phyloP scores from a whole-genome alignment of 805 yeast species.

The Barnettozyma pratensis region DNA sequence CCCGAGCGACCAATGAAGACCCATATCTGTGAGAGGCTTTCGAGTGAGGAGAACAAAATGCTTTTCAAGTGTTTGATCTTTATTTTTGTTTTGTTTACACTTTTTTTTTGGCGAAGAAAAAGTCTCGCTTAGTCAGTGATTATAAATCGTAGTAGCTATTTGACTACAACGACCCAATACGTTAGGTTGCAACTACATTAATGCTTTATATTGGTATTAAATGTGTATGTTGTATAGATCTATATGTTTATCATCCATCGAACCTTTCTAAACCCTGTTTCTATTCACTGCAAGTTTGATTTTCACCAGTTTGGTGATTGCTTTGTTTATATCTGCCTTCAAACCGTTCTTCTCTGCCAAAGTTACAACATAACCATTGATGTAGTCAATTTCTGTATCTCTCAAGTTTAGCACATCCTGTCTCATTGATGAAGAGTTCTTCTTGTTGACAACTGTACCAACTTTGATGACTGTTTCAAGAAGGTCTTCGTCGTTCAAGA shows the following conservation, averaged over 20 bases:
- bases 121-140: neutral
- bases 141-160: too few relatives aligned
- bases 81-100: slow-evolving; percentile 7
- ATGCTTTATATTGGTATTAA: neutral
- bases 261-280: slow-evolving; percentile 4
- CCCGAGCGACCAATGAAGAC: slow-evolving; percentile 18
- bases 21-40: slow-evolving; percentile 8
- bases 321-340: slow-evolving; percentile 28
- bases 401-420: slow-evolving; percentile 49
- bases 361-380: slow-evolving; percentile 72
- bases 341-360: slow-evolving; percentile 44
- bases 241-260: neutral
- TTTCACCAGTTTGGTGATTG: slow-evolving; percentile 30
- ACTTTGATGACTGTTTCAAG: slow-evolving; percentile 31
- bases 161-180: too few relatives aligned
- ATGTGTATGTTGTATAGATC: neutral
- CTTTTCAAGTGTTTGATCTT: neutral
- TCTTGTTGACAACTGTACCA: slow-evolving; percentile 42
- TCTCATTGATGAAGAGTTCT: slow-evolving; percentile 50
- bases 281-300: slow-evolving; percentile 25
- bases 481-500: slow-evolving; percentile 29
- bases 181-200: too few relatives aligned
- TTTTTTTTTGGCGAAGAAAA: neutral
- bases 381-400: slow-evolving; percentile 72
- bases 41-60: neutral